A percentile compares a stretch with the other conserved stretches of the same genome.
These are phyloP conservation scores for Stromatinia cepivora DNA, from an alignment of 2,329 filamentous ascomycete species.

Conservation along the genomic window DNA sequence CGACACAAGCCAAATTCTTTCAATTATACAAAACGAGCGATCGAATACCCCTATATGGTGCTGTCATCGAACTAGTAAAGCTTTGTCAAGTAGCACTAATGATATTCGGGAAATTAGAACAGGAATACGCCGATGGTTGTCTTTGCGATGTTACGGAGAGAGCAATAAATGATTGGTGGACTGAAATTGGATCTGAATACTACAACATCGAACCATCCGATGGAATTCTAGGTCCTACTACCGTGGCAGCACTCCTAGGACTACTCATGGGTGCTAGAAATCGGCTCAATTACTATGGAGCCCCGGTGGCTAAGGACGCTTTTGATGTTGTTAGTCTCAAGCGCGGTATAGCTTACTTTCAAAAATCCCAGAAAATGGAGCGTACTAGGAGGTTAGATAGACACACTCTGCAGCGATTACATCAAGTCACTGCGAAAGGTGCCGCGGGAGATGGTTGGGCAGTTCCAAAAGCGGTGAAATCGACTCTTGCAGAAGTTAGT, in stretches of 20 bases:
- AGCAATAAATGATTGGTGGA: conserved; percentile 94
- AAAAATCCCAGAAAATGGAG: conserved; percentile 81
- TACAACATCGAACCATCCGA: conserved; percentile 93
- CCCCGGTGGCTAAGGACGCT: conserved; percentile 83
- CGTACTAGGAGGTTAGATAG: conserved; percentile 78
- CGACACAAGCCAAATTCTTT: conserved; percentile 86
- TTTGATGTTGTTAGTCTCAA: conserved; percentile 85
- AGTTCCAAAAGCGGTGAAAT: conserved; percentile 91
- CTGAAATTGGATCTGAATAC: conserved; percentile 85
- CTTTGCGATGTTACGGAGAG: conserved; percentile 92
- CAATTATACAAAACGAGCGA: conserved; percentile 88
- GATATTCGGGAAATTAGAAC: conserved; percentile 83
- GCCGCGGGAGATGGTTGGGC: conserved; percentile 88
- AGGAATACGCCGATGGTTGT: conserved; percentile 86
- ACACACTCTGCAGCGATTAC: conserved; percentile 77
- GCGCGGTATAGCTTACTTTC: conserved; percentile 81
- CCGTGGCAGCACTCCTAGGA: conserved; percentile 82
- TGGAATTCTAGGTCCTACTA: conserved; percentile 88
- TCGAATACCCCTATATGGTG: conserved; percentile 71
- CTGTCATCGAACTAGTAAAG: conserved; percentile 86
- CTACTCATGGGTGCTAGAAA: conserved; percentile 89
- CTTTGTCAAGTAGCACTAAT: conserved; percentile 87
- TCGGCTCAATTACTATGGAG: conserved; percentile 79
- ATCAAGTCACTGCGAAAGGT: conserved; percentile 83
- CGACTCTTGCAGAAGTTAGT: conserved; percentile 87